A percentile compares a stretch with the other conserved stretches of the same genome.
Conservation (phyloP, 2,329 filamentous ascomycete species). For the Verticillium nubilum region DNA sequence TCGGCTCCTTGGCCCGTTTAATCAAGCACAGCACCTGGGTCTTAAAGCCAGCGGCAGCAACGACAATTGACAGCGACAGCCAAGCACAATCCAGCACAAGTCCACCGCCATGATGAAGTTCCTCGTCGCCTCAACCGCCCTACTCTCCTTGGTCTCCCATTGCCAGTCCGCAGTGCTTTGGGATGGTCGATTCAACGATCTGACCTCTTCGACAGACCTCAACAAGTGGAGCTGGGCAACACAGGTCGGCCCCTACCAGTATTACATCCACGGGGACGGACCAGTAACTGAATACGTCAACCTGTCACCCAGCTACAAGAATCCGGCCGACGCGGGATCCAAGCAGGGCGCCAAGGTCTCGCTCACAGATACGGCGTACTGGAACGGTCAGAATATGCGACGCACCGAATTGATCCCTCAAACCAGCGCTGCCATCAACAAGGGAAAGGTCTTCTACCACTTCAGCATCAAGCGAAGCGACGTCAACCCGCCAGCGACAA, state of each 20-base stretch:
- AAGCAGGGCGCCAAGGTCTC: constrained; percentile 65
- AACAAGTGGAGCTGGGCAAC: constrained; percentile 62
- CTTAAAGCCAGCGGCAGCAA: not conserved
- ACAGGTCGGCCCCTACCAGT: constrained; percentile 66
- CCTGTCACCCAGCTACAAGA: constrained; percentile 55
- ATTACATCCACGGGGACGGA: constrained; percentile 66
- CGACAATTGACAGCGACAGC: not conserved
- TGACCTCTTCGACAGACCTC: constrained; percentile 47
- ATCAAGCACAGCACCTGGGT: not conserved
- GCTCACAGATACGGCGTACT: constrained; percentile 58
- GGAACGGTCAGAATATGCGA: constrained; percentile 69
- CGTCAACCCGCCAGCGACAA: constrained; percentile 54
- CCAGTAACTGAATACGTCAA: constrained; percentile 55
- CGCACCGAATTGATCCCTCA: constrained; percentile 70
- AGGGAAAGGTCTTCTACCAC: constrained; percentile 65
- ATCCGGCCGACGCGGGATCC: constrained; percentile 56
- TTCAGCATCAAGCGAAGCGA: constrained; percentile 59
- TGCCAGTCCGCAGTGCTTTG: constrained; percentile 37
- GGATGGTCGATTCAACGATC: constrained; percentile 62
- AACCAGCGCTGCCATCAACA: constrained; percentile 58
- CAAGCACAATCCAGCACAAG: not conserved
- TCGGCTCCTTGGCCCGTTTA: not conserved
- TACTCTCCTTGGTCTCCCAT: not conserved
- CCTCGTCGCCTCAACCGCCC: not conserved
- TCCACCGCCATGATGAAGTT: not conserved